phyloP scores from a whole-genome alignment of 495 filamentous ascomycete species.

The Pyrenula massariospora region DNA sequence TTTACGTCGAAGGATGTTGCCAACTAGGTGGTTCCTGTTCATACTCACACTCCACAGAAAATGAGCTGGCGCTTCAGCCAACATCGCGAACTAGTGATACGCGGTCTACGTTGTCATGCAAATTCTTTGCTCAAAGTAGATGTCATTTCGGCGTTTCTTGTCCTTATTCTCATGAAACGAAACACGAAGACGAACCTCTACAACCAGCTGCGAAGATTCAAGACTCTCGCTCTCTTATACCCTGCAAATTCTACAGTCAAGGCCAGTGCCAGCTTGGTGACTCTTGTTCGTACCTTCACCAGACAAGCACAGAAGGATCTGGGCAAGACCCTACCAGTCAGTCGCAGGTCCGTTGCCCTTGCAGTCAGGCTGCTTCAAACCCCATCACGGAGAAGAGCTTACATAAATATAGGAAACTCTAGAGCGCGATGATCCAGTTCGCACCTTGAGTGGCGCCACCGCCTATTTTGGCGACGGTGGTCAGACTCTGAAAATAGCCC shows the following conservation, averaged over 20 bases:
- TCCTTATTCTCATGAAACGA: not conserved
- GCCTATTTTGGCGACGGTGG: constrained; percentile 4
- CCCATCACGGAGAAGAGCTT: too few species aligned
- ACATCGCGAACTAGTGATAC: not conserved
- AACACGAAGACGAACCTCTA: too few species aligned
- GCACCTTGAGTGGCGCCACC: constrained; percentile 5
- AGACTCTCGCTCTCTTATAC: too few species aligned
- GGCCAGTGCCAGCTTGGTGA: not conserved
- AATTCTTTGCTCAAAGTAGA: not conserved
- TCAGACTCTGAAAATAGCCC: constrained; percentile 7
- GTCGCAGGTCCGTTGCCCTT: too few species aligned
- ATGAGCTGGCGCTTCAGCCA: too few species aligned
- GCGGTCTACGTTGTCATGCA: too few species aligned
- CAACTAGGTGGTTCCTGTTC: not conserved
- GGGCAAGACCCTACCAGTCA: too few species aligned
- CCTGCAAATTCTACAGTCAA: not conserved
- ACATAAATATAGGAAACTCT: not conserved
- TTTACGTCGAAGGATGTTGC: not conserved
- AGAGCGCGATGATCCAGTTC: constrained; percentile 6
- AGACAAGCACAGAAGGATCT: too few species aligned
- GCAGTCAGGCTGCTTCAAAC: too few species aligned
- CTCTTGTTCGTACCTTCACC: not conserved
- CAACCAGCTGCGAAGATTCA: too few species aligned
- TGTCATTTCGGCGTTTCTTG: not conserved
- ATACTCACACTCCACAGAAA: not conserved